Base-by-base conservation (phyloP, 208 protist genomes). In the Crithidia thermophila region DNA sequence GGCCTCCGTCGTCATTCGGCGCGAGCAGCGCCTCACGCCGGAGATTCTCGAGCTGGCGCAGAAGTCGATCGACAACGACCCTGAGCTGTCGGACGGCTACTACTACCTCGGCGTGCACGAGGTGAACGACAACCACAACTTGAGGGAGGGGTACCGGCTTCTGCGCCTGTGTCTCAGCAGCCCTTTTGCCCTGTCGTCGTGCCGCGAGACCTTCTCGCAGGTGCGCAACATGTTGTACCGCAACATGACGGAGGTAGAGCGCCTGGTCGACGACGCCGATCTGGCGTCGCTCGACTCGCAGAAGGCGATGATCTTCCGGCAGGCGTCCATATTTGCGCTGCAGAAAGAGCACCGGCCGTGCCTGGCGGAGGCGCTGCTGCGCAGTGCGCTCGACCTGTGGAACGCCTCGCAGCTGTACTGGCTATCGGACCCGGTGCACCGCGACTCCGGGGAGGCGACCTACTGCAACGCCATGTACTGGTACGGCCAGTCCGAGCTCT, bases 91-190 rank as follows among this genome's bases (percentile, higher is more conserved):
- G 20, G 75, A 77, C 14, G 51, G 67, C n/a, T 78, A 87, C 31
- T 83, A 75, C 56, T 87, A 75, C 46, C 20, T 90, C n/a, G 84
- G 72, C 1, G 40, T 78, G 14, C 21, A 82, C 51, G 66, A 64
- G 46, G 64, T 67, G 51, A 58, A 76, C 37, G 60, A 42, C 9
- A 56, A 79, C 14, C 50, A 52, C 7, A 67, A 90, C 57, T 0
- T 39, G 9, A 18, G 40, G 11, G 50, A 66, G 40, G 84, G 72
- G 27, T 77, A 81, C 58, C 14, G 40, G 16, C 52, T 79, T 37
- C 34, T 81, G 7, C 81, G 84, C 33, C 36, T 69, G 40, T 90
- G 81, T 53, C 47, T 72, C 23, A n/a, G 23, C 18, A 52, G 72
- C 23, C 73, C 75, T 2, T 81, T 84, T 40, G 56, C 74, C n/a